Evolutionary conservation across 495 filamentous ascomycete genomes (phyloP).

Genomic region (Aspergillus baeticus): DNA sequence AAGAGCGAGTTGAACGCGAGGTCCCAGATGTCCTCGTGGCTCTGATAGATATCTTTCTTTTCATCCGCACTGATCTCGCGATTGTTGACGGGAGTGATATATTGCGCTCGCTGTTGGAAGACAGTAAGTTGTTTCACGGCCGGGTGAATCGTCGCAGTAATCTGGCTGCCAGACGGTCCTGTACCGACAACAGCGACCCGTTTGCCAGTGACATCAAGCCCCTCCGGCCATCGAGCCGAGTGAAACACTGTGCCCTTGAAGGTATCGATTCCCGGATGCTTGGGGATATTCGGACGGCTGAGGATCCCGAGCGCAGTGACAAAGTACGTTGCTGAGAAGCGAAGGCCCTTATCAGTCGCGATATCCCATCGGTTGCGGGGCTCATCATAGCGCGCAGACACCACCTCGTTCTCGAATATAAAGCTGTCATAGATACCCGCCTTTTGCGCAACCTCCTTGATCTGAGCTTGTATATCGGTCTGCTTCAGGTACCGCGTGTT

Average conservation of each 20-base stretch:
- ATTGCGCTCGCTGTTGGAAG: conserved; percentile 49
- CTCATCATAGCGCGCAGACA: conserved; percentile 21
- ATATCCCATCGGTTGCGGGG: conserved; percentile 12
- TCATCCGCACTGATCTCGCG: neutral
- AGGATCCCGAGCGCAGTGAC: conserved; percentile 19
- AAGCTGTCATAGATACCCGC: too few species aligned
- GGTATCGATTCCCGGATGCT: neutral
- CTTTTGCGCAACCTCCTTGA: conserved; percentile 13
- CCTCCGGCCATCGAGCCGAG: conserved; percentile 21
- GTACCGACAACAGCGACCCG: conserved; percentile 48
- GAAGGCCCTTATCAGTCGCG: conserved; percentile 2
- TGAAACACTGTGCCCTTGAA: conserved; percentile 26
- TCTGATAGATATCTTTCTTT: neutral
- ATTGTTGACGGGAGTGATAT: conserved; percentile 46
- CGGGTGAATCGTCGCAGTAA: conserved; percentile 26
- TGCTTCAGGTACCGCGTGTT: conserved; percentile 18
- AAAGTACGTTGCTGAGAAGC: conserved; percentile 13
- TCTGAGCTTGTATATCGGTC: conserved; percentile 25
- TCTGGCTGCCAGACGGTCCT: conserved; percentile 46
- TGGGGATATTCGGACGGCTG: conserved; percentile 33
- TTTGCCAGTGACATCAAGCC: conserved; percentile 35
- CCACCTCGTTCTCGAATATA: conserved; percentile 12
- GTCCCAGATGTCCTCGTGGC: conserved; percentile 11
- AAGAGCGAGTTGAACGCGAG: neutral
- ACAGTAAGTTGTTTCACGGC: conserved; percentile 36